Evolutionary conservation across 768 basidiomycete species (phyloP), one percentile per base, ranked within the genome.

Genomic region (Pleurotus sapidus): DNA sequence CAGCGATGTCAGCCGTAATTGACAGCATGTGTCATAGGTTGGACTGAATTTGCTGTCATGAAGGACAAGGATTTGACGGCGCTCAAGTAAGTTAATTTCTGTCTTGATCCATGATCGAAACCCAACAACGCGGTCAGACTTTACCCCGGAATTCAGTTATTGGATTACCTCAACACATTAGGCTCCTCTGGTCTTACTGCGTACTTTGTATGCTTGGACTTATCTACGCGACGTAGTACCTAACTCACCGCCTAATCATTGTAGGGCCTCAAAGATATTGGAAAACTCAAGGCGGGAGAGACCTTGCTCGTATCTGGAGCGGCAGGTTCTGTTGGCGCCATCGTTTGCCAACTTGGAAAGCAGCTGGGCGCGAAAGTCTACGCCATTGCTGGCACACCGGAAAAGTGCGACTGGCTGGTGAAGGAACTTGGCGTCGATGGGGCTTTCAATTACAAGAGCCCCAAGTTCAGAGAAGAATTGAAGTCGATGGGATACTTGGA

Each of bases 321-420:
- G 2, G 95, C 96, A 7, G 95, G 95, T 8, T 87, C 94, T 1
- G 91, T 92, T 8, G 93, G 94, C n/a, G 82, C 86, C 8, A 69
- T 92, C 56, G 90, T 78, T 11, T 94, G 93, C 70, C 93, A 95
- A 62, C 77, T 95, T 17, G 93, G 89, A 46, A 93, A 92, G 69
- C 77, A 83, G 25, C 74, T 78, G 9, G 93, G 89, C 57, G 91
- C 90, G 48, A 88, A 81, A 56, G 95, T 98, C 46, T 85, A 92
- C 59, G 96, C 86, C 9, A 91, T 97, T 64, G 94, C 94, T 0
- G 95, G 96, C 23, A 84, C 84, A 0, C 66, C 77, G 5, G 91
- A 93, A 17, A 98, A 98, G 69, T 91, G 91, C 66, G 74, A 78
- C 4, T 94, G 92, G 87, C 82, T 98, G n/a, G 81, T 85, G 68